phyloP scores from a whole-genome alignment of 441 rosid species.

The Aquilaria agallochum region DNA sequence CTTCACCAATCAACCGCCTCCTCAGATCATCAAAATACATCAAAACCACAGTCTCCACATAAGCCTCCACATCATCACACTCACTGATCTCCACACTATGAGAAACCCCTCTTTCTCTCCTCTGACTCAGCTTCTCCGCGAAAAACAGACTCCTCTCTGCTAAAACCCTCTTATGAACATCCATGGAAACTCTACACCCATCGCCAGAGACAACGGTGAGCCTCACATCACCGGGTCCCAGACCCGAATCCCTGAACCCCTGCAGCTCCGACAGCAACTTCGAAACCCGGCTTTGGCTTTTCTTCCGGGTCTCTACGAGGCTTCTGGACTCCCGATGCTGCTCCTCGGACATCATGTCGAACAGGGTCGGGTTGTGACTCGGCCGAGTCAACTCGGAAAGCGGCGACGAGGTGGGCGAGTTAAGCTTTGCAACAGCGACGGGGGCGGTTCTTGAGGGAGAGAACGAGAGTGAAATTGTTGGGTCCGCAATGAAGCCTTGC shows the following conservation, averaged over 20 bases:
- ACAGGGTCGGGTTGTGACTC: slow-evolving; percentile 54
- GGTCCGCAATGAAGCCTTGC: slow-evolving; percentile 85
- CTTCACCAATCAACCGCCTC: slow-evolving; percentile 67
- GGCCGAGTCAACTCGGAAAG: slow-evolving; percentile 30
- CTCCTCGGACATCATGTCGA: slow-evolving; percentile 91
- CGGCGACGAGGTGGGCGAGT: slow-evolving; percentile 39
- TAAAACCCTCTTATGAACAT: slow-evolving; percentile 69
- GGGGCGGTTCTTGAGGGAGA: slow-evolving; percentile 53
- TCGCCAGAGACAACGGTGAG: slow-evolving; percentile 74
- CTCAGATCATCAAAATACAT: slow-evolving; percentile 83
- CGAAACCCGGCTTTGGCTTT: slow-evolving; percentile 48
- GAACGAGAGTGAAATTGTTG: slow-evolving; percentile 45
- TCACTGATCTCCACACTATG: slow-evolving; percentile 94
- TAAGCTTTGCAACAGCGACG: slow-evolving; percentile 15
- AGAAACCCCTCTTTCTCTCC: slow-evolving; percentile 57
- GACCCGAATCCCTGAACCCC: slow-evolving; percentile 22
- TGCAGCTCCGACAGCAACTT: slow-evolving; percentile 50
- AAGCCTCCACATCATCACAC: slow-evolving; percentile 87
- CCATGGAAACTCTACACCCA: slow-evolving; percentile 63
- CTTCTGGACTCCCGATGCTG: slow-evolving; percentile 42
- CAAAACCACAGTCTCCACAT: slow-evolving; percentile 80
- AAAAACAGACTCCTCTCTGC: slow-evolving; percentile 77
- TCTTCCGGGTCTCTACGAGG: slow-evolving; percentile 35
- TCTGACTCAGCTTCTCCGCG: slow-evolving; percentile 56
- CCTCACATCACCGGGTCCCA: slow-evolving; percentile 68